Percentiles rank a stretch among this genome's conserved stretches.
Conservation (phyloP, 306 rosid genomes). For the Pyrus communis region DNA sequence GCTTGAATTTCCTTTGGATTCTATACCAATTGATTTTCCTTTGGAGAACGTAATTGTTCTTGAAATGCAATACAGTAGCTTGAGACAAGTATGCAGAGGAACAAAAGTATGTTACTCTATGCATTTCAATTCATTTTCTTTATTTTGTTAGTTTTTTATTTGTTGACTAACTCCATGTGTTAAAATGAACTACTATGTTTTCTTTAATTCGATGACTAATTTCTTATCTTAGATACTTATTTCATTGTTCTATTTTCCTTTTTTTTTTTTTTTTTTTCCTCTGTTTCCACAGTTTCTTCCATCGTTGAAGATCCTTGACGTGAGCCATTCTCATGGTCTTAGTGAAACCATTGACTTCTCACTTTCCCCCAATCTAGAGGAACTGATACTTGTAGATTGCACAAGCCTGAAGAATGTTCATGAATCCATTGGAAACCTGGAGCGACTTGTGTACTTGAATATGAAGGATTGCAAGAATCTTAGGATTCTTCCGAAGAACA, state of each 20-base stretch:
- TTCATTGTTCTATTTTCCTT: not conserved
- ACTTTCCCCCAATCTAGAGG: not conserved
- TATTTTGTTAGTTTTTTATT: not conserved
- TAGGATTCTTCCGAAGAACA: not conserved
- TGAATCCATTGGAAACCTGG: slow-evolving; percentile 4
- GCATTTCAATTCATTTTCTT: not conserved
- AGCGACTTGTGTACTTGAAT: not conserved
- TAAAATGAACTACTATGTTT: no score
- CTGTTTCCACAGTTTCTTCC: not conserved
- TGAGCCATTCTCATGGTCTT: slow-evolving; percentile 3
- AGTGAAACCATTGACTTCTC: not conserved
- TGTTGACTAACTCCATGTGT: no score
- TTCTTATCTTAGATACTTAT: not conserved
- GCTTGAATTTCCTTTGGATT: not conserved
- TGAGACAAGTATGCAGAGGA: not conserved
- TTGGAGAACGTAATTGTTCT: not conserved
- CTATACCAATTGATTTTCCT: not conserved
- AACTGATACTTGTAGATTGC: not conserved
- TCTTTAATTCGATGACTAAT: no score
- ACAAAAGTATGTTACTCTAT: not conserved
- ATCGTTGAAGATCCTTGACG: not conserved
- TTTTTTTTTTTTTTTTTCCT: no score
- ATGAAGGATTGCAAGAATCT: not conserved
- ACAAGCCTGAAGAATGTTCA: not conserved
- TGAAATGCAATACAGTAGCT: not conserved